Percentiles rank a stretch among this genome's conserved stretches.
These are phyloP conservation scores for Symbiodinium pilosum DNA, from an alignment of 73 alveolate species.

Conservation along the genomic window DNA sequence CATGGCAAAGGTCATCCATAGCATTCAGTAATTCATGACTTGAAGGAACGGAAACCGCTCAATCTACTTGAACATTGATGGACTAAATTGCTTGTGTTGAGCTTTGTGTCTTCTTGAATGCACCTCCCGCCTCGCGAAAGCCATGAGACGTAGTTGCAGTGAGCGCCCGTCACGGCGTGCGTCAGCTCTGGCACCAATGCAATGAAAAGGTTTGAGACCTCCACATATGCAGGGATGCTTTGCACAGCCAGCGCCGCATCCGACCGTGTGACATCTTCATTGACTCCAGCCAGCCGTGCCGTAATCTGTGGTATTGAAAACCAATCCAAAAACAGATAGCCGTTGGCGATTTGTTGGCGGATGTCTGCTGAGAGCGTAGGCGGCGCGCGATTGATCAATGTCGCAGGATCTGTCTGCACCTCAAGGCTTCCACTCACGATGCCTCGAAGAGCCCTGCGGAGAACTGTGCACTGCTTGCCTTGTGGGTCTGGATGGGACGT, in stretches of 20 bases:
- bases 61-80: too few relatives aligned
- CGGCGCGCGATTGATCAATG: not conserved
- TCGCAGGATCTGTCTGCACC: not conserved
- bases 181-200: constrained; percentile 58
- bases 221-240: constrained; percentile 69
- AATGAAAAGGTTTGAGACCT: constrained; percentile 37
- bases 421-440: constrained; percentile 1
- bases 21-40: too few relatives aligned
- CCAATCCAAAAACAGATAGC: constrained; percentile 76
- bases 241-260: constrained; percentile 65
- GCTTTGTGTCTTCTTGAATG: too few relatives aligned
- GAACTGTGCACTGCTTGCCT: constrained; percentile 41
- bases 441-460: constrained; percentile 6
- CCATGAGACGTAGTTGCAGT: constrained; percentile 48
- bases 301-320: constrained; percentile 79
- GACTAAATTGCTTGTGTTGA: too few relatives aligned
- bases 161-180: constrained; percentile 35
- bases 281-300: constrained; percentile 66
- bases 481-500: constrained; percentile 14
- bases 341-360: not conserved
- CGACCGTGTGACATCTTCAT: constrained; percentile 5
- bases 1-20: too few relatives aligned
- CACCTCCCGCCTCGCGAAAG: too few relatives aligned
- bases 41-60: too few relatives aligned
- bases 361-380: not conserved